A percentile compares a stretch with the other conserved stretches of the same genome.
Conservation (phyloP, 129 eudicot genomes). For the Flaveria brownii region DNA sequence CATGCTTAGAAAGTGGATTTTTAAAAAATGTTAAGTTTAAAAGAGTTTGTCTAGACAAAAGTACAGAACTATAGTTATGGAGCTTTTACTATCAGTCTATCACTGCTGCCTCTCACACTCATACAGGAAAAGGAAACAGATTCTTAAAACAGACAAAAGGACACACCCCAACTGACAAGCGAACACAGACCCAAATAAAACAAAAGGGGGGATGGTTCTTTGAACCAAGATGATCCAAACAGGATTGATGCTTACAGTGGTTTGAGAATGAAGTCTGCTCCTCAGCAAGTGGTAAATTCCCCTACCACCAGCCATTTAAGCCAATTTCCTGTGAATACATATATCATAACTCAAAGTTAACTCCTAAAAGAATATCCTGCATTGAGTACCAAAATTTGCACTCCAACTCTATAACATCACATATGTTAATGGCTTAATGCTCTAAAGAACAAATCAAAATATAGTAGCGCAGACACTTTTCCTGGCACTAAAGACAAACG, state of each 20-base stretch:
- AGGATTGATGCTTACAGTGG: constrained; percentile 45
- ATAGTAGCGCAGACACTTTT: neutral
- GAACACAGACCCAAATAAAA: neutral
- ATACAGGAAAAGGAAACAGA: neutral
- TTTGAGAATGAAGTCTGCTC: constrained; percentile 50
- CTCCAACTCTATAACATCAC: neutral
- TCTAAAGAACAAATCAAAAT: neutral
- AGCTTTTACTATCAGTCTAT: constrained; percentile 7
- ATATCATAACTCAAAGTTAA: neutral
- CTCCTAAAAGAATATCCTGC: neutral
- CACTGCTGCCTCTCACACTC: constrained; percentile 1
- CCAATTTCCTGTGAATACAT: constrained; percentile 27
- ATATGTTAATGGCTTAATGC: neutral
- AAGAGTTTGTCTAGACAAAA: neutral
- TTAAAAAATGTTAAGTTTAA: neutral
- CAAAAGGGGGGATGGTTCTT: neutral
- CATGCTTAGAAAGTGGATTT: neutral
- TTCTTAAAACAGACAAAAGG: neutral
- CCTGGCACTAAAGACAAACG: neutral
- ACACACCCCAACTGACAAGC: neutral
- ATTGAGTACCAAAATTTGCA: neutral
- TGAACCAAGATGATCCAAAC: neutral
- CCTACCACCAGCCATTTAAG: constrained; percentile 61
- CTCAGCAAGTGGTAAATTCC: constrained; percentile 54
- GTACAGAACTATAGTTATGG: neutral